Base-by-base conservation (phyloP, 1,139 yeast species). In the Diutina neorugosa region DNA sequence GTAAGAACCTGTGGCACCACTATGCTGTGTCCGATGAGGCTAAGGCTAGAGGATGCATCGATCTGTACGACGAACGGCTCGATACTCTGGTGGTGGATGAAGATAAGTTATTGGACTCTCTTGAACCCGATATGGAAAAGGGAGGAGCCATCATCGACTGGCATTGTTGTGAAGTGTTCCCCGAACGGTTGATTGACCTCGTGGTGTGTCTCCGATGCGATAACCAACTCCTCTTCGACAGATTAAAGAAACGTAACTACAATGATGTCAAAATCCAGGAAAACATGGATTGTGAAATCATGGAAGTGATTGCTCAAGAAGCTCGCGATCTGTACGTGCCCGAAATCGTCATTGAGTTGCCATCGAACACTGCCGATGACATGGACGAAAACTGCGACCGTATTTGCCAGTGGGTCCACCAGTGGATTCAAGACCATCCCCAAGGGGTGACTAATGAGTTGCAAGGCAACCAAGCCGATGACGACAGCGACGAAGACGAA, bases 91-190 rank as follows among this genome's bases (percentile, higher is more conserved):
- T 93, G 51, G 96, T 93, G 4, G 96, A 94, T 66, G 98, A 93
- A 61, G 98, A 93, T 63, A 84, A 81, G 63, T 71, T 93, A 20
- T 69, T 90, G 54, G 98, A 94, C 65, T 80, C 81, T 18, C 69
- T 94, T 55, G 97, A 91, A 66, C 82, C 84, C 2, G 80, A 85
- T 52, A 72, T 91, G 56, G 85, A 84, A 55, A 72, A 79, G 57
- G 99, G 99, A n/a, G 96, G 96, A 1, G 74, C 78, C 27, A 73
- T 93, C 23, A 76, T 93, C 21, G 99, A 93, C 68, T 94, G 98
- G 98, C 99, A 93, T 65, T 93, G 93, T 53, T 90, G 96, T 68
- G 98, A 93, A 62, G 78, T 89, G 20, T 93, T 93, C 64, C 98
- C 98, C 0, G 97, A 90, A 65, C 73, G 96, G 59, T 77, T 90